Conservation (phyloP, 441 rosid genomes). For the Rhodomyrtus psidioides region DNA sequence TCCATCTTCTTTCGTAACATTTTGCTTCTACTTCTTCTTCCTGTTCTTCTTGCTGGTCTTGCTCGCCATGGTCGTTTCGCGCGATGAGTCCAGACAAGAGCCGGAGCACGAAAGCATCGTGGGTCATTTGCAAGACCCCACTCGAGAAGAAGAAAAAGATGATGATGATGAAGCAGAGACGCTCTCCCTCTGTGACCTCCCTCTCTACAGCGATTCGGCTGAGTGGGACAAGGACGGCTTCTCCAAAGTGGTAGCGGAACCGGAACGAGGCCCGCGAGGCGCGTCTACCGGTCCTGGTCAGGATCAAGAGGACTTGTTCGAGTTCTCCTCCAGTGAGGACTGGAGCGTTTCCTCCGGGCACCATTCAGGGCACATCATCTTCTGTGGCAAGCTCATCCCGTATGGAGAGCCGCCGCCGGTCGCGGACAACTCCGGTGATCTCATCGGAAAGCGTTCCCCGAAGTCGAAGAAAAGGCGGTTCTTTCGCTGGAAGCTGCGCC, state of each 20-base stretch:
- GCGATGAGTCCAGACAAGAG: neutral
- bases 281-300: neutral
- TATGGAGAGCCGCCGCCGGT: neutral
- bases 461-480: conserved; percentile 5
- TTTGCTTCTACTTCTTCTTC: neutral
- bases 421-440: neutral
- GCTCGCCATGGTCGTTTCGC: neutral
- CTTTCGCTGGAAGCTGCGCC: conserved; percentile 4
- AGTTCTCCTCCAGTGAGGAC: conserved; percentile 9
- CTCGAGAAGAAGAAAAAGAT: neutral
- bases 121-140: neutral
- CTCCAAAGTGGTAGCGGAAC: neutral
- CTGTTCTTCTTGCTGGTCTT: neutral
- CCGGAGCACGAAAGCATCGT: neutral
- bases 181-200: conserved; percentile 12
- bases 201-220: neutral
- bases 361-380: neutral
- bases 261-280: neutral
- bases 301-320: neutral
- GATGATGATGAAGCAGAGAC: conserved; percentile 1
- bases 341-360: neutral
- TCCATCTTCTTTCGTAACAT: neutral
- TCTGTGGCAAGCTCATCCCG: conserved; percentile 6
- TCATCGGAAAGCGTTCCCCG: neutral
- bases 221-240: neutral